Evolutionary conservation across 805 yeast species (phyloP).

Genomic region (Saccharomycopsis microspora): DNA sequence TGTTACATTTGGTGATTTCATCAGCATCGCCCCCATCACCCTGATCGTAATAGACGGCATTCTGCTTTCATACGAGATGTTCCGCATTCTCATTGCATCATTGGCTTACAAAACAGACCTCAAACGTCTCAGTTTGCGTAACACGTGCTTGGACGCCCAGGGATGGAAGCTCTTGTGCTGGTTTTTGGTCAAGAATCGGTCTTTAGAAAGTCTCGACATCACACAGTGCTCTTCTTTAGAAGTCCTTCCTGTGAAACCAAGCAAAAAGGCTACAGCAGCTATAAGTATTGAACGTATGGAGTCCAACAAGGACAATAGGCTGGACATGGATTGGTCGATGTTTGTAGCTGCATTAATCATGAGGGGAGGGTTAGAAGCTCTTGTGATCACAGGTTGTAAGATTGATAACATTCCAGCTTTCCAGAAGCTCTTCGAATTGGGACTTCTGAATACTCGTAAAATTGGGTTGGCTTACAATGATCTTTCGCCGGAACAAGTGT

Average conservation of each 20-base stretch:
- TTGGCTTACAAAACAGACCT: conserved; percentile 37
- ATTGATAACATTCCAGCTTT: conserved; percentile 40
- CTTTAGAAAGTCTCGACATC: conserved; percentile 48
- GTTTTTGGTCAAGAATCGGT: conserved; percentile 56
- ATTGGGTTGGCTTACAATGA: conserved; percentile 78
- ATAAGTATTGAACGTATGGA: conserved; percentile 25
- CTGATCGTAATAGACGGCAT: conserved; percentile 75
- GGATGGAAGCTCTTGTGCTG: conserved; percentile 81
- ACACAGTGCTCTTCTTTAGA: conserved; percentile 37
- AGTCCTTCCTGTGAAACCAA: conserved; percentile 12
- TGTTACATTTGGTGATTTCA: conserved; percentile 78
- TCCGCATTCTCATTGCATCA: conserved; percentile 31
- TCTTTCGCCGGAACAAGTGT: conserved; percentile 45
- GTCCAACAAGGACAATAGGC: conserved; percentile 31
- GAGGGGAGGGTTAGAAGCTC: conserved; percentile 71
- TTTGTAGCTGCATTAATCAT: conserved; percentile 64
- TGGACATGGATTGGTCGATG: conserved; percentile 76
- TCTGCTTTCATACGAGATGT: conserved; percentile 61
- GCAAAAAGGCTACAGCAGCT: neutral
- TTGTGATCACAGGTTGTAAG: conserved; percentile 74
- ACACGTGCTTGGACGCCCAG: conserved; percentile 58
- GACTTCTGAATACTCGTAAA: conserved; percentile 46
- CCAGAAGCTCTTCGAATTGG: conserved; percentile 48
- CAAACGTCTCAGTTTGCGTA: conserved; percentile 66
- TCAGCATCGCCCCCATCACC: conserved; percentile 74